Percentiles rank a stretch among this genome's conserved stretches.
Conservation (phyloP, 1,139 yeast species). For the Yamadazyma trypodendri region DNA sequence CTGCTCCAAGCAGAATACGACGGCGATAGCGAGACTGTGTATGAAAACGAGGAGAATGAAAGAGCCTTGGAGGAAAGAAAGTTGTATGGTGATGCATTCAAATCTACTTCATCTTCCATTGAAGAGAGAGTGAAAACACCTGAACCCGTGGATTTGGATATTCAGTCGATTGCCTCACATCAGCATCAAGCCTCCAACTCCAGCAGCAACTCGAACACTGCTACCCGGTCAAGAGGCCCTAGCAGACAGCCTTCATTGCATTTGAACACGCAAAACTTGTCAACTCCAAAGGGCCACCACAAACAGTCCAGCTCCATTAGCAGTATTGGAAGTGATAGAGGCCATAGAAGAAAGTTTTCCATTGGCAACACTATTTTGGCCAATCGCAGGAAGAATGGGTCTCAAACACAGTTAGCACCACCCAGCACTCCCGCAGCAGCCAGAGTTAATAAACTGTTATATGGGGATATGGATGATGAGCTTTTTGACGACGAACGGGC, state of each 20-base stretch:
- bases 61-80: conserved; percentile 28
- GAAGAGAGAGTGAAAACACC: conserved; percentile 28
- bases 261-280: conserved; percentile 25
- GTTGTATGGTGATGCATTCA: conserved; percentile 46
- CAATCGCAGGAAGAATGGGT: conserved; percentile 47
- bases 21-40: conserved; percentile 17
- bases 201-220: conserved; percentile 6
- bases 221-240: conserved; percentile 20
- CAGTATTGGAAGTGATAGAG: conserved; percentile 21
- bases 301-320: conserved; percentile 23
- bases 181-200: background rate
- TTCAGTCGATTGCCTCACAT: background rate
- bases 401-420: conserved; percentile 45
- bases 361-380: conserved; percentile 52
- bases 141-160: conserved; percentile 17
- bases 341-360: conserved; percentile 63
- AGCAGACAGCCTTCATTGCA: conserved; percentile 43
- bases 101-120: conserved; percentile 34
- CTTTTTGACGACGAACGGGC: conserved; percentile 25
- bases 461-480: conserved; percentile 41
- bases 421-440: conserved; percentile 55
- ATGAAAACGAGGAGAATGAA: conserved; percentile 27
- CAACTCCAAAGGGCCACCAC: conserved; percentile 20
- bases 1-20: conserved; percentile 29
- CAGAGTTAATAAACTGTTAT: conserved; percentile 32